These are phyloP conservation scores for Phaeophleospora eucalypticola DNA, from an alignment of 2,329 filamentous ascomycete species.

Conservation along the genomic window DNA sequence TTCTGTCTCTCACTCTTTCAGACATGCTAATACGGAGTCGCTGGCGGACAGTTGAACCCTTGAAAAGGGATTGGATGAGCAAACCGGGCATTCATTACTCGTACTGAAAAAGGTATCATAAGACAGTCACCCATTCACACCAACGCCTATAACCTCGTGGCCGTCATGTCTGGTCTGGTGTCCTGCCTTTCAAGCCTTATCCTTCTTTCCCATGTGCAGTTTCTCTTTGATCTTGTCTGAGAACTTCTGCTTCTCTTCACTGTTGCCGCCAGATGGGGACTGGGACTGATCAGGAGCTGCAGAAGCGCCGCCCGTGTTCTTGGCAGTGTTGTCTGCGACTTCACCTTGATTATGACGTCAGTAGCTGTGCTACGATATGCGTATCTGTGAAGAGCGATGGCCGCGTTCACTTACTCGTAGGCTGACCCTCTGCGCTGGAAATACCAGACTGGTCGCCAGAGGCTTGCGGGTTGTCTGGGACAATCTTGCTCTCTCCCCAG, in stretches of 20 bases:
- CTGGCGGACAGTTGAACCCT: no score
- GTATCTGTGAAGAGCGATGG: background rate
- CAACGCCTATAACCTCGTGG: background rate
- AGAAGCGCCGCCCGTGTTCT: slow-evolving; percentile 25
- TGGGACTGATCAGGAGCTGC: slow-evolving; percentile 5
- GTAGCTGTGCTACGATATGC: no score
- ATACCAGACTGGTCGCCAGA: slow-evolving; percentile 12
- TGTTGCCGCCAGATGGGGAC: slow-evolving; percentile 1
- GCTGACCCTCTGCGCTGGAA: slow-evolving; percentile 25
- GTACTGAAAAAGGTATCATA: background rate
- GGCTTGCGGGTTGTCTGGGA: slow-evolving; percentile 27
- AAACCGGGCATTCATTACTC: background rate
- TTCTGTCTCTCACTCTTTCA: no score
- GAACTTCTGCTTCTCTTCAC: slow-evolving; percentile 23
- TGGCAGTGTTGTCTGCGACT: slow-evolving; percentile 27
- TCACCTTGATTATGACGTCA: slow-evolving; percentile 16
- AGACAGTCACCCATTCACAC: background rate
- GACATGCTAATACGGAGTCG: no score
- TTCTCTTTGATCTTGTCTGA: slow-evolving; percentile 28
- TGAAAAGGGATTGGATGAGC: no score
- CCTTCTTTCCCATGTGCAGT: slow-evolving; percentile 14
- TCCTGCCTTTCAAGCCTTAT: background rate
- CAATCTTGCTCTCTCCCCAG: slow-evolving; percentile 34
- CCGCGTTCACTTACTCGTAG: slow-evolving; percentile 22
- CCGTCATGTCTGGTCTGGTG: background rate